Percentiles rank a stretch among this genome's conserved stretches.
Conservation (phyloP, 345 rosid genomes). For the Eucalyptus marginata region DNA sequence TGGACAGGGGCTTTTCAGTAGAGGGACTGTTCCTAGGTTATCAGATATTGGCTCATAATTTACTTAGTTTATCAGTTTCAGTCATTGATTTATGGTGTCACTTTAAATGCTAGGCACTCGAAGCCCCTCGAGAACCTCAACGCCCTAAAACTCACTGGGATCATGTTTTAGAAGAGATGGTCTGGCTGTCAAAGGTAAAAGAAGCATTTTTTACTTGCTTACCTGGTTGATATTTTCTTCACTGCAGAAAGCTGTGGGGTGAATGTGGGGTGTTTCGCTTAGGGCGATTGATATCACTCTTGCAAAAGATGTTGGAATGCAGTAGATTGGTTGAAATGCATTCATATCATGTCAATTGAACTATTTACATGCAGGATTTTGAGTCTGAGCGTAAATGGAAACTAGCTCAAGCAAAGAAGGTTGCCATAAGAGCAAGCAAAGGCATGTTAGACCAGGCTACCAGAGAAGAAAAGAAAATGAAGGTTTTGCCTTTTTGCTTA, state of each 20-base stretch:
- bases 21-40: not conserved
- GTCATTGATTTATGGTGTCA: not conserved
- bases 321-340: not conserved
- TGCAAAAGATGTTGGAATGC: not conserved
- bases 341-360: constrained; percentile 10
- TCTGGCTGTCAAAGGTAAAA: constrained; percentile 91
- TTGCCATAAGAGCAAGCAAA: constrained; percentile 91
- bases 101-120: constrained; percentile 49
- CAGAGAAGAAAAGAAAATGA: constrained; percentile 88
- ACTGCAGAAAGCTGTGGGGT: not conserved
- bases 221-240: not conserved
- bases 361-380: constrained; percentile 59
- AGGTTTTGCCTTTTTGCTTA: constrained; percentile 35
- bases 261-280: not conserved
- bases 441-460: constrained; percentile 94
- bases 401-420: constrained; percentile 87
- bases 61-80: not conserved
- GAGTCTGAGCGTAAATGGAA: constrained; percentile 99
- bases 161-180: constrained; percentile 98
- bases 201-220: not conserved
- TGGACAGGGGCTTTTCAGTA: not conserved
- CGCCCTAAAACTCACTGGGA: constrained; percentile 99
- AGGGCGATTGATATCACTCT: not conserved
- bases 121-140: constrained; percentile 88
- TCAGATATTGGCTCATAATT: not conserved